Evolutionary conservation across 768 basidiomycete species (phyloP).

Genomic region (Boletellus emodensis): DNA sequence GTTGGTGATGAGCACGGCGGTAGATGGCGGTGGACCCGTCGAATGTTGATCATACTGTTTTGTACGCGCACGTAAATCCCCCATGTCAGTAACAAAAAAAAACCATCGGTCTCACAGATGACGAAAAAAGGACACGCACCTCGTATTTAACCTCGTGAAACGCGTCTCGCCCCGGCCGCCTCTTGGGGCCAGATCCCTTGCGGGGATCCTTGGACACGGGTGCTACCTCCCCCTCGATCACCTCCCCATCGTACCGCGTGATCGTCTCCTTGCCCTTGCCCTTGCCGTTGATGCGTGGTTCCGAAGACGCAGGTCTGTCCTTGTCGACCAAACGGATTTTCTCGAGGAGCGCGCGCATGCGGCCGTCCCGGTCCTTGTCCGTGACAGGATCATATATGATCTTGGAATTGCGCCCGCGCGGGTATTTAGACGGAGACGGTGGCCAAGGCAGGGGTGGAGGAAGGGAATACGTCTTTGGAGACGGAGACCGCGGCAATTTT

Average conservation of each 20-base stretch:
- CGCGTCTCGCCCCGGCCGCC: too few relatives aligned
- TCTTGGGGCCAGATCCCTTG: too few relatives aligned
- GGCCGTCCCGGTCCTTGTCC: conserved; percentile 44
- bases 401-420: conserved; percentile 50
- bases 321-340: conserved; percentile 36
- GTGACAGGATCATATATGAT: conserved; percentile 59
- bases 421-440: conserved; percentile 48
- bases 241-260: conserved; percentile 52
- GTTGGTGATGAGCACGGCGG: too few relatives aligned
- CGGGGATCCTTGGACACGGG: conserved; percentile 52
- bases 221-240: conserved; percentile 41
- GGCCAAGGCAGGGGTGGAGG: conserved; percentile 52
- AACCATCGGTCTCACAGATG: too few relatives aligned
- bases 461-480: conserved; percentile 37
- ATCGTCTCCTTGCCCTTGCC: conserved; percentile 60
- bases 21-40: too few relatives aligned
- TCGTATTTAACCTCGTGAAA: too few relatives aligned
- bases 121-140: too few relatives aligned
- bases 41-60: too few relatives aligned
- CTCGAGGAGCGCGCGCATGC: conserved; percentile 39
- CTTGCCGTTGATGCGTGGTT: conserved; percentile 54
- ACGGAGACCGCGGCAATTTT: conserved; percentile 8
- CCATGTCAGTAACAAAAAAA: too few relatives aligned
- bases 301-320: conserved; percentile 16
- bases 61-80: too few relatives aligned